Conservation (phyloP, 2,329 filamentous ascomycete species). For the Pestalotiopsis fici region DNA sequence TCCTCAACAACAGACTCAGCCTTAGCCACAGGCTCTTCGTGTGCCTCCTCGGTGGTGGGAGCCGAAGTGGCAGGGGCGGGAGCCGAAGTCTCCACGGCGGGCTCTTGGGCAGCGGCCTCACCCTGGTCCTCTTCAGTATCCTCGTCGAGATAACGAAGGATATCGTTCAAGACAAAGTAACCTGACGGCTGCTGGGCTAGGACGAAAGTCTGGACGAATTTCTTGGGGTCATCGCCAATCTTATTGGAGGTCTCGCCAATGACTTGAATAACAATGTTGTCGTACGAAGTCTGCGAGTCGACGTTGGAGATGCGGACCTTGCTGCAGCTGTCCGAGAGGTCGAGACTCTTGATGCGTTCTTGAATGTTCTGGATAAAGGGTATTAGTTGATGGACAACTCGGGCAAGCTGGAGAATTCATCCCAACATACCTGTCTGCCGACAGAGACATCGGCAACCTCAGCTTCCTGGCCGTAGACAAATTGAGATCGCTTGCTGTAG, state of each 20-base stretch:
- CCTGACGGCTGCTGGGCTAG: constrained; percentile 94
- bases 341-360: constrained; percentile 88
- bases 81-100: constrained; percentile 26
- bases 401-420: constrained; percentile 6
- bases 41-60: constrained; percentile 23
- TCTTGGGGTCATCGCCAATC: constrained; percentile 77
- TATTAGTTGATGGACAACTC: constrained; percentile 8
- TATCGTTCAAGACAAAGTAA: constrained; percentile 98
- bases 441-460: constrained; percentile 85
- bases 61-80: constrained; percentile 13
- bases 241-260: constrained; percentile 98
- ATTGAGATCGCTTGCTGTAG: constrained; percentile 94
- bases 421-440: constrained; percentile 73
- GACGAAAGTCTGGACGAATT: constrained; percentile 97
- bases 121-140: constrained; percentile 74
- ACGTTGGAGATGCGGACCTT: constrained; percentile 98
- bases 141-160: constrained; percentile 89
- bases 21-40: constrained; percentile 32
- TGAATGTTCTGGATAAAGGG: constrained; percentile 70
- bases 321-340: constrained; percentile 80
- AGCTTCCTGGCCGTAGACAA: constrained; percentile 89
- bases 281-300: constrained; percentile 88
- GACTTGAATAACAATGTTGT: constrained; percentile 96
- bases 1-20: constrained; percentile 36
- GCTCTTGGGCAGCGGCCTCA: constrained; percentile 33